phyloP scores from a whole-genome alignment of 1,284 basidiomycete species.

The Trichosporon sp. region DNA sequence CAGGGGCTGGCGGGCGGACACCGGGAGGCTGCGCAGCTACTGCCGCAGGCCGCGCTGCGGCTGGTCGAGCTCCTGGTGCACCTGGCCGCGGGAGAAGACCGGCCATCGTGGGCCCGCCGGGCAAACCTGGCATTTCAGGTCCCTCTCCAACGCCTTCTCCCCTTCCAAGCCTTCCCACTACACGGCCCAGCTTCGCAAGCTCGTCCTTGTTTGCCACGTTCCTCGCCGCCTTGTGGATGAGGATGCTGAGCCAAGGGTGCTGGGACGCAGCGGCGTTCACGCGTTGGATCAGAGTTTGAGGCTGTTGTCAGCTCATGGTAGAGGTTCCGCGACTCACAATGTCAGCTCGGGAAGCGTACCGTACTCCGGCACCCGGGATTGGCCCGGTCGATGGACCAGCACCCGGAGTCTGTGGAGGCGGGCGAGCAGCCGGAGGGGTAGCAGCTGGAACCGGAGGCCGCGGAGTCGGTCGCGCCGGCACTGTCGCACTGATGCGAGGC shows the following conservation, averaged over 20 bases:
- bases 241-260: constrained; percentile 48
- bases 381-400: constrained; percentile 15
- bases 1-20: background rate
- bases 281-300: constrained; percentile 45
- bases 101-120: constrained; percentile 23
- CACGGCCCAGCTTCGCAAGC: constrained; percentile 48
- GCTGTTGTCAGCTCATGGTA: constrained; percentile 22
- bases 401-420: constrained; percentile 12
- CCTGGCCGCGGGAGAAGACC: constrained; percentile 20
- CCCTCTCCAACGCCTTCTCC: constrained; percentile 41
- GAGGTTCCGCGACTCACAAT: constrained; percentile 25
- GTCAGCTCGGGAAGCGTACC: constrained; percentile 29
- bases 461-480: background rate
- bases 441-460: constrained; percentile 20
- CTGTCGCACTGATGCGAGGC: constrained; percentile 2
- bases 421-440: background rate
- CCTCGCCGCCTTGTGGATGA: constrained; percentile 55
- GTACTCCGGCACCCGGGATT: constrained; percentile 15
- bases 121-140: constrained; percentile 28
- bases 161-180: constrained; percentile 45
- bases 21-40: background rate
- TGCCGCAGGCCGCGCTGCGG: background rate
- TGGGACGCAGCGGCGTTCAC: constrained; percentile 51
- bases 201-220: constrained; percentile 50
- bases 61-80: constrained; percentile 6